Evolutionary conservation across 2,329 filamentous ascomycete genomes (phyloP).

Genomic region (Nigrospora sphaerica): DNA sequence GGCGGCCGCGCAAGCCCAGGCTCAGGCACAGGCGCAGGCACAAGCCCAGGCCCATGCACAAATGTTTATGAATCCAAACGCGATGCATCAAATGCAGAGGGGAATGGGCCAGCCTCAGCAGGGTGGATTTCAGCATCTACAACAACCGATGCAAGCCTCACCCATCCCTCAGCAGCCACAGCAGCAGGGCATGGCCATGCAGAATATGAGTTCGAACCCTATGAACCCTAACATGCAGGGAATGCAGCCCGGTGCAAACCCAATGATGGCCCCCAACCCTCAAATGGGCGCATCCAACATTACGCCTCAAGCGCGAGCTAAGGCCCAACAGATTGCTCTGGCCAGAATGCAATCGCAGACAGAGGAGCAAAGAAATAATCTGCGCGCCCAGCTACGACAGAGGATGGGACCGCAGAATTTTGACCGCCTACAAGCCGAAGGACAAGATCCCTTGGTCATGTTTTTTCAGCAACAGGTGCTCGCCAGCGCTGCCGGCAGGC

Average conservation of each 20-base stretch:
- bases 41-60: slow-evolving; percentile 32
- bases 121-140: slow-evolving; percentile 50
- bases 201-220: slow-evolving; percentile 24
- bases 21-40: slow-evolving; percentile 23
- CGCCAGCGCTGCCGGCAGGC: slow-evolving; percentile 12
- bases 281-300: slow-evolving; percentile 26
- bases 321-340: slow-evolving; percentile 36
- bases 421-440: slow-evolving; percentile 33
- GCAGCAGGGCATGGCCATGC: slow-evolving; percentile 33
- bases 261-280: slow-evolving; percentile 17
- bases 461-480: slow-evolving; percentile 42
- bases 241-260: slow-evolving; percentile 28
- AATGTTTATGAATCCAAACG: slow-evolving; percentile 42
- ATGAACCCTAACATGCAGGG: slow-evolving; percentile 20
- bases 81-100: slow-evolving; percentile 46
- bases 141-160: slow-evolving; percentile 50
- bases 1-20: slow-evolving; percentile 26
- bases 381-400: slow-evolving; percentile 30
- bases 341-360: slow-evolving; percentile 30
- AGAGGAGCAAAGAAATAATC: slow-evolving; percentile 36
- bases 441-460: slow-evolving; percentile 41
- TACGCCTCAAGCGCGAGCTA: slow-evolving; percentile 34
- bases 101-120: slow-evolving; percentile 42
- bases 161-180: slow-evolving; percentile 41
- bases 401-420: slow-evolving; percentile 31